A percentile compares a stretch with the other conserved stretches of the same genome.
These are phyloP conservation scores for Zychaea mexicana DNA, from an alignment of 371 early-diverging fungal species.

Conservation along the genomic window DNA sequence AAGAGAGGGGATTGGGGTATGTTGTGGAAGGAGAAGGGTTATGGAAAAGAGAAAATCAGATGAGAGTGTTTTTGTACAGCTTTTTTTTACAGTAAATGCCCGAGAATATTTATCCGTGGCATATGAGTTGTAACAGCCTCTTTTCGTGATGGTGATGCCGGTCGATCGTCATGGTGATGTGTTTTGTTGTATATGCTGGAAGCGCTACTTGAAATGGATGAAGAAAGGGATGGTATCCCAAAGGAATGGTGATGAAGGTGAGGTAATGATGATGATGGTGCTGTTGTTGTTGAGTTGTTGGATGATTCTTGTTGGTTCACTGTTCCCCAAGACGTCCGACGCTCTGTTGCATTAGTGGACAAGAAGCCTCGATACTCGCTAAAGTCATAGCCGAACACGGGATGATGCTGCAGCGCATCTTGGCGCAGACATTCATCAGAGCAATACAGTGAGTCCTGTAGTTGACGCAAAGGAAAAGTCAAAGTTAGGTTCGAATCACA, in stretches of 20 bases:
- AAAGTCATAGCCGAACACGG: constrained; percentile 25
- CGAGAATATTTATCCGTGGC: background rate
- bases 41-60: too few relatives aligned
- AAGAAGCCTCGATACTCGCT: constrained; percentile 1
- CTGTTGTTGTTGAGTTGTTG: background rate
- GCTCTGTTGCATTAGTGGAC: background rate
- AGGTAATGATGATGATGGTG: background rate
- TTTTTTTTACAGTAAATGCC: background rate
- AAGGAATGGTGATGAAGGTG: background rate
- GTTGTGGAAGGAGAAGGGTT: too few relatives aligned
- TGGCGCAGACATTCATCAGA: constrained; percentile 26
- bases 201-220: background rate
- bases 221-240: background rate
- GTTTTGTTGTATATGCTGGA: background rate
- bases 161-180: background rate
- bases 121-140: background rate
- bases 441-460: constrained; percentile 28
- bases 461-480: background rate
- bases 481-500: background rate
- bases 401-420: constrained; percentile 23
- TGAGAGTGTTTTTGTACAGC: too few relatives aligned
- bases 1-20: too few relatives aligned
- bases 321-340: background rate
- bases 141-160: background rate
- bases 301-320: background rate